Evolutionary conservation across 805 yeast species (phyloP).

Genomic region (Pichia exigua): DNA sequence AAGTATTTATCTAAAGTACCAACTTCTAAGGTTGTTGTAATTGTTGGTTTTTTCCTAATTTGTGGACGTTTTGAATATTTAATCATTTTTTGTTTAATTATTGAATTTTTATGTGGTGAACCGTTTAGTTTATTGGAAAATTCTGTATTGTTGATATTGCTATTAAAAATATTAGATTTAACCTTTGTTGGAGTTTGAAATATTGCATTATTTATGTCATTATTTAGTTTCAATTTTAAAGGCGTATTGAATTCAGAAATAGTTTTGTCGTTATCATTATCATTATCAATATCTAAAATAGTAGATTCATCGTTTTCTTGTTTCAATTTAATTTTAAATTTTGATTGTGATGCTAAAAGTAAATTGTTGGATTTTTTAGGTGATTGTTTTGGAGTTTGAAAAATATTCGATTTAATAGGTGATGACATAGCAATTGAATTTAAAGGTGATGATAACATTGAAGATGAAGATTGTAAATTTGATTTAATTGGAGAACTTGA

Average conservation of each 20-base stretch:
- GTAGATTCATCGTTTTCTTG: constrained; percentile 1
- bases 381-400: constrained; percentile 18
- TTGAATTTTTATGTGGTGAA: constrained; percentile 27
- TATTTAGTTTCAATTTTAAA: constrained; percentile 22
- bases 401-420: constrained; percentile 26
- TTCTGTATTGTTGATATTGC: constrained; percentile 21
- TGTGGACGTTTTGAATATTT: constrained; percentile 38
- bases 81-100: constrained; percentile 23
- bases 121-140: constrained; percentile 26
- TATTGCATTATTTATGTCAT: constrained; percentile 11
- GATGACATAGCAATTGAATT: constrained; percentile 12
- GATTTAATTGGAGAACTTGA: constrained; percentile 2
- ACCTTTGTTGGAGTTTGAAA: constrained; percentile 25
- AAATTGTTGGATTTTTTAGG: constrained; percentile 11
- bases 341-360: background rate
- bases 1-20: constrained; percentile 83
- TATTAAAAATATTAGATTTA: constrained; percentile 22
- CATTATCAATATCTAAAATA: constrained; percentile 4
- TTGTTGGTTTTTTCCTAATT: constrained; percentile 38
- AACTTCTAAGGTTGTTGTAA: constrained; percentile 70
- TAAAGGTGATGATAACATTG: constrained; percentile 7
- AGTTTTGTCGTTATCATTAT: constrained; percentile 10
- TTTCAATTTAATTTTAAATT: background rate
- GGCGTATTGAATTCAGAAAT: constrained; percentile 19
- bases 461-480: constrained; percentile 4